Base-by-base conservation (phyloP, 2,329 filamentous ascomycete genomes). In the Ophiostoma pallidulum region DNA sequence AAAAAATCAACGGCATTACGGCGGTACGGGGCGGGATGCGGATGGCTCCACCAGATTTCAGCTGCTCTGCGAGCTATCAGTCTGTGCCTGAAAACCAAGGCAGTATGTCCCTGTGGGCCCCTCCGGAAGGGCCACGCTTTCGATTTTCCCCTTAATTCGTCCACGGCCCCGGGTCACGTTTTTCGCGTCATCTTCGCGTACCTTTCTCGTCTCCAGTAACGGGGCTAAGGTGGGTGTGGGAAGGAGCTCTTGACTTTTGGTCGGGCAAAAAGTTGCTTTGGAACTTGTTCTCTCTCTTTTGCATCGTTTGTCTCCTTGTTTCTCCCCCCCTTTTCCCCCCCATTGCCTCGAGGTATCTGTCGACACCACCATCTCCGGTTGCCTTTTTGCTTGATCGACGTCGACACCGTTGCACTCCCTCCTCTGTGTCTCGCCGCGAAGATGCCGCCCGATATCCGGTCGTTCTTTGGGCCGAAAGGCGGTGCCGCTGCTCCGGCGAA, bases 391-490 rank as follows among this genome's bases (percentile, higher is more conserved):
- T n/a, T n/a, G n/a, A n/a, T n/a, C n/a, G n/a, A n/a, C n/a, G n/a
- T n/a, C n/a, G n/a, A n/a, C n/a, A n/a, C n/a, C n/a, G n/a, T n/a
- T n/a, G n/a, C n/a, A n/a, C n/a, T n/a, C n/a, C n/a, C n/a, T n/a
- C n/a, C n/a, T n/a, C n/a, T n/a, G n/a, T n/a, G n/a, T n/a, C n/a
- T 18, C 18, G 13, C 29, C 28, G 32, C 19, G 42, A 42, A 57
- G 38, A 86, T 86, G 83, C 75, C 82, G 46, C 62, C 74, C 44
- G 84, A 88, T 66, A 88, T 88, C 55, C 72, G 84, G 57, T 82
- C 68, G 60, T 88, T 87, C 64, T 88, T 88, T 67, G 80, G 82
- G 47, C 78, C 78, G 51, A 82, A 82, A 59, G 71, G 72, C 58
- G 68, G 48, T 18, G 47, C 39, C 58, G 67, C 47, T 24, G 29